Evolutionary conservation across 225 moss, liverwort and hornwort species (phyloP).

Genomic region (Polytrichum formosum): DNA sequence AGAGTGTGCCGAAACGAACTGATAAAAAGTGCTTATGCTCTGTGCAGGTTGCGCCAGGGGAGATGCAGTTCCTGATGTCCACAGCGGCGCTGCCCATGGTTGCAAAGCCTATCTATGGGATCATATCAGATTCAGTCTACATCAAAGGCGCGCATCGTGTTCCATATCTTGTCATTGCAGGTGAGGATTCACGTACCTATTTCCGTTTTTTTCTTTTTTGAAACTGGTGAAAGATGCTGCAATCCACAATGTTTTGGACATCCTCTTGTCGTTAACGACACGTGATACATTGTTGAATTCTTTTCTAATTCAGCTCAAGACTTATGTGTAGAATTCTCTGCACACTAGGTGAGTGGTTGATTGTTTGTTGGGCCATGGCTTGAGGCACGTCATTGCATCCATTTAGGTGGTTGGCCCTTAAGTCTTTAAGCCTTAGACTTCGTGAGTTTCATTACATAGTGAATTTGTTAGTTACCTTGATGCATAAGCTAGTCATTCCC

Average conservation of each 20-base stretch:
- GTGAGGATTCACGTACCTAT: constrained; percentile 16
- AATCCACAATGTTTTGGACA: no score
- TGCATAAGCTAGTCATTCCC: neutral
- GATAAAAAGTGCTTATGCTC: no score
- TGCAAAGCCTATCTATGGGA: constrained; percentile 64
- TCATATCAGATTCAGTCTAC: constrained; percentile 65
- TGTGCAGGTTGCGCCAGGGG: constrained; percentile 58
- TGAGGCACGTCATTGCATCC: no score
- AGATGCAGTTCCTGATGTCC: constrained; percentile 70
- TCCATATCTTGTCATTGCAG: constrained; percentile 64
- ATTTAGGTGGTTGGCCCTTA: no score
- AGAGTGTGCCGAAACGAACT: neutral
- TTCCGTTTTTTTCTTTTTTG: neutral
- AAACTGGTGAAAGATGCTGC: no score
- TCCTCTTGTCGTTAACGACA: no score
- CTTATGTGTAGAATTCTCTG: no score
- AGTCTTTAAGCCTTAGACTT: neutral
- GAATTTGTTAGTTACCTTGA: neutral
- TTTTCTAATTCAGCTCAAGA: no score
- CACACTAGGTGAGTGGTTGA: no score
- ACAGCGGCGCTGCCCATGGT: constrained; percentile 73
- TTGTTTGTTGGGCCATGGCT: no score
- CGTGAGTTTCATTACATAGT: neutral
- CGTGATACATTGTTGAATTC: no score
- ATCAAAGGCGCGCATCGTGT: constrained; percentile 66